Percentiles rank a stretch among this genome's conserved stretches.
phyloP scores from a whole-genome alignment of 768 basidiomycete species.

The Mycena maculata region DNA sequence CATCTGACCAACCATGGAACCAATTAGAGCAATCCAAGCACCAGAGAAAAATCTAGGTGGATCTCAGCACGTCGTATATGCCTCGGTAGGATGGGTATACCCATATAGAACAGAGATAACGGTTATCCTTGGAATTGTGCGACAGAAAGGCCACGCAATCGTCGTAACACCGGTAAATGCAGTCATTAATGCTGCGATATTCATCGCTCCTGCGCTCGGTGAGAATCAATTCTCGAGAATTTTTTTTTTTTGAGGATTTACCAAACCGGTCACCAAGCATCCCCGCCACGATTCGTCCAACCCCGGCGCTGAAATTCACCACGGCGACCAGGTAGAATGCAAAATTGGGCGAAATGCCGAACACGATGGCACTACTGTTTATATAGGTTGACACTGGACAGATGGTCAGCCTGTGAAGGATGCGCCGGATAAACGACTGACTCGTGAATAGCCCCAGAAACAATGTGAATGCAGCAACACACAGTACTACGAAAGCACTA shows the following conservation, averaged over 20 bases:
- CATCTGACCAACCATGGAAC: constrained; percentile 50
- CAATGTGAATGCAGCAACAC: constrained; percentile 45
- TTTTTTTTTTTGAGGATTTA: constrained; percentile 36
- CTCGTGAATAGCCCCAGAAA: constrained; percentile 63
- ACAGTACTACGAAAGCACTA: background rate
- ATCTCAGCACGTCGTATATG: constrained; percentile 31
- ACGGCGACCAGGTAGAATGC: constrained; percentile 58
- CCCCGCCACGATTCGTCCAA: constrained; percentile 58
- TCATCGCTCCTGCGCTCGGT: constrained; percentile 10
- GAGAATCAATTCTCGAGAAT: background rate
- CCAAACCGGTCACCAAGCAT: constrained; percentile 55
- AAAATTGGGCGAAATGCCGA: constrained; percentile 38
- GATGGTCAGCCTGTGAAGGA: background rate
- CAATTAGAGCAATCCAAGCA: constrained; percentile 51
- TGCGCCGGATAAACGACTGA: background rate
- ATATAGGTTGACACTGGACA: constrained; percentile 41
- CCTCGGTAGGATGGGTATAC: background rate
- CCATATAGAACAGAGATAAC: constrained; percentile 9
- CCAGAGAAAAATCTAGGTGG: constrained; percentile 48
- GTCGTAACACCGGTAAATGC: background rate
- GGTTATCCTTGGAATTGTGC: constrained; percentile 5
- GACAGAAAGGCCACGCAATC: constrained; percentile 20
- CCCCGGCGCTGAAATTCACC: constrained; percentile 56
- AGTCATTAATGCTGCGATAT: constrained; percentile 8
- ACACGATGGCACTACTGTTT: constrained; percentile 14